phyloP scores from a whole-genome alignment of 306 rosid genomes.

The Purshia tridentata region DNA sequence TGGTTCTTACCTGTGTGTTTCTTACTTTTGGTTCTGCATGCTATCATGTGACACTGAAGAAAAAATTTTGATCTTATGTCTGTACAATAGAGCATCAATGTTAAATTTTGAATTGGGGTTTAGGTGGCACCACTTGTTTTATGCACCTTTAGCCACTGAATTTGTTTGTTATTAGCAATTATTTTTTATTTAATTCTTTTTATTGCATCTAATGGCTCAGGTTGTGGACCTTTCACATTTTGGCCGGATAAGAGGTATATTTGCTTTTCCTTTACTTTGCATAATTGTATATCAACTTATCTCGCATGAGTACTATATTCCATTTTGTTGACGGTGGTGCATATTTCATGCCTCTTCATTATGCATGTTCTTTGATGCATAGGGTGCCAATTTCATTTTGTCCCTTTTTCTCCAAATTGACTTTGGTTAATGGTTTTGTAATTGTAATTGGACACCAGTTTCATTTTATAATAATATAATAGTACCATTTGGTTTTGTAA shows the following conservation, averaged over 20 bases:
- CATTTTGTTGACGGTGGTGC: neutral
- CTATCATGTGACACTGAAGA: neutral
- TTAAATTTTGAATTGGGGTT: neutral
- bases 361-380: too few relatives aligned
- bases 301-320: neutral
- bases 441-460: too few relatives aligned
- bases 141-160: neutral
- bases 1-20: neutral
- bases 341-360: too few relatives aligned
- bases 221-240: slow-evolving; percentile 95
- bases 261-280: slow-evolving; percentile 8
- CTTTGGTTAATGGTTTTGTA: too few relatives aligned
- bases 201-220: slow-evolving; percentile 39
- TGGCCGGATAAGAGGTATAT: slow-evolving; percentile 91
- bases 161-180: neutral
- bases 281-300: neutral
- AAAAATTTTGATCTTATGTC: neutral
- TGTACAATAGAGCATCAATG: neutral
- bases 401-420: too few relatives aligned
- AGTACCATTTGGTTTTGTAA: too few relatives aligned
- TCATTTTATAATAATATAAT: too few relatives aligned
- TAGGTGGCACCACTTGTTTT: neutral
- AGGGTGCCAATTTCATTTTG: too few relatives aligned
- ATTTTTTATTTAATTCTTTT: slow-evolving; percentile 11
- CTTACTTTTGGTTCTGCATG: neutral